Evolutionary conservation across 495 filamentous ascomycete species (phyloP).

Genomic region (Aspergillus homomorphus): DNA sequence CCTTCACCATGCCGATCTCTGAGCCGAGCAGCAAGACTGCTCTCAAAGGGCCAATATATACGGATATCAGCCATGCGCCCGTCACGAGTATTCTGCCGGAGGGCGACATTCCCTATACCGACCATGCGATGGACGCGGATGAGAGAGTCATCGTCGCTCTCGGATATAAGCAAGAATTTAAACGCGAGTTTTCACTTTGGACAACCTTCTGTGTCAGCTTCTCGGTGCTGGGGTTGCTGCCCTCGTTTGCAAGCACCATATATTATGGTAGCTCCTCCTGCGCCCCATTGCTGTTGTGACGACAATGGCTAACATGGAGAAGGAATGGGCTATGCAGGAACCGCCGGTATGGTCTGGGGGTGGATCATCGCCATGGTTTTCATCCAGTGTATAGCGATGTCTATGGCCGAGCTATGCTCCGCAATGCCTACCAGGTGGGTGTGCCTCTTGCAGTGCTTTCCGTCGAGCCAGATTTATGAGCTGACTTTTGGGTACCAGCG

Average conservation of each 20-base stretch:
- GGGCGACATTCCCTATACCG: constrained; percentile 58
- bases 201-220: constrained; percentile 78
- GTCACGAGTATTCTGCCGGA: constrained; percentile 67
- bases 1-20: constrained; percentile 11
- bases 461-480: not conserved
- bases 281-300: not conserved
- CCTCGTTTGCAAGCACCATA: constrained; percentile 71
- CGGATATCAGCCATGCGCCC: constrained; percentile 47
- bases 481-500: constrained; percentile 41
- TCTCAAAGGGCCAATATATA: constrained; percentile 20
- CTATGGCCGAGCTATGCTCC: constrained; percentile 65
- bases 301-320: constrained; percentile 14
- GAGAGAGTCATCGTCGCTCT: constrained; percentile 67
- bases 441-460: not conserved
- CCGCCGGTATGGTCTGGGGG: constrained; percentile 80
- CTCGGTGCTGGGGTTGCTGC: constrained; percentile 69
- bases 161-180: constrained; percentile 80
- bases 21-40: constrained; percentile 15
- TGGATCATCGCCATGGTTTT: constrained; percentile 75
- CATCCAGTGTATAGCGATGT: constrained; percentile 68
- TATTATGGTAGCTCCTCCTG: constrained; percentile 53
- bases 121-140: constrained; percentile 54
- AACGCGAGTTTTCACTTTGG: constrained; percentile 79
- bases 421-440: constrained; percentile 62
- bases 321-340: constrained; percentile 78